A percentile compares a stretch with the other conserved stretches of the same genome.
These are phyloP conservation scores for Entoloma clypeatum DNA, from an alignment of 1,284 basidiomycete genomes.

Conservation along the genomic window DNA sequence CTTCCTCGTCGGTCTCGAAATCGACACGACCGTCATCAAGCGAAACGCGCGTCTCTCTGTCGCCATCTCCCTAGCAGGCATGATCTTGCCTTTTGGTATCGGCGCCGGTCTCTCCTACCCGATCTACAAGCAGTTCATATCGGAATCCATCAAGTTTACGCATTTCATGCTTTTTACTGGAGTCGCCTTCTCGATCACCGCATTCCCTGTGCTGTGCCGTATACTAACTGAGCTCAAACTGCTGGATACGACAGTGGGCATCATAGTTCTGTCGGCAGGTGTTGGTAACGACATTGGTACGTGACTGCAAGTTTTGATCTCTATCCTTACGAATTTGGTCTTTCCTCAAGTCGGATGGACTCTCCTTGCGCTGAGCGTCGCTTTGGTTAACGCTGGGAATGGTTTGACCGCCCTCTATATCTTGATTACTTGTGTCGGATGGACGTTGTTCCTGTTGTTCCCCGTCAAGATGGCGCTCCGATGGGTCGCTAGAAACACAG, in stretches of 20 bases:
- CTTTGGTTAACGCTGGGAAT: slow-evolving; percentile 78
- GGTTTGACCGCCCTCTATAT: slow-evolving; percentile 82
- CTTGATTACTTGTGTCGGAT: slow-evolving; percentile 77
- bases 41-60: slow-evolving; percentile 68
- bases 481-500: slow-evolving; percentile 77
- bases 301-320: slow-evolving; percentile 20
- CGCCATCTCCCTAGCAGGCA: slow-evolving; percentile 59
- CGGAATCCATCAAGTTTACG: slow-evolving; percentile 59
- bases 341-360: slow-evolving; percentile 80
- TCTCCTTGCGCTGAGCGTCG: slow-evolving; percentile 79
- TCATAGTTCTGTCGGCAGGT: slow-evolving; percentile 90
- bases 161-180: slow-evolving; percentile 95
- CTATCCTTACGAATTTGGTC: slow-evolving; percentile 74
- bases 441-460: slow-evolving; percentile 77
- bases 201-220: slow-evolving; percentile 91
- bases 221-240: slow-evolving; percentile 81
- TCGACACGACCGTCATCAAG: slow-evolving; percentile 77
- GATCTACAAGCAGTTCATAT: slow-evolving; percentile 80
- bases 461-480: slow-evolving; percentile 59
- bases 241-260: slow-evolving; percentile 89
- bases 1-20: slow-evolving; percentile 85
- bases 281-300: slow-evolving; percentile 82
- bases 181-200: slow-evolving; percentile 90
- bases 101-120: slow-evolving; percentile 82
- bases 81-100: slow-evolving; percentile 79